phyloP scores from a whole-genome alignment of 2,329 filamentous ascomycete genomes.

The Hypoxylon sp. region DNA sequence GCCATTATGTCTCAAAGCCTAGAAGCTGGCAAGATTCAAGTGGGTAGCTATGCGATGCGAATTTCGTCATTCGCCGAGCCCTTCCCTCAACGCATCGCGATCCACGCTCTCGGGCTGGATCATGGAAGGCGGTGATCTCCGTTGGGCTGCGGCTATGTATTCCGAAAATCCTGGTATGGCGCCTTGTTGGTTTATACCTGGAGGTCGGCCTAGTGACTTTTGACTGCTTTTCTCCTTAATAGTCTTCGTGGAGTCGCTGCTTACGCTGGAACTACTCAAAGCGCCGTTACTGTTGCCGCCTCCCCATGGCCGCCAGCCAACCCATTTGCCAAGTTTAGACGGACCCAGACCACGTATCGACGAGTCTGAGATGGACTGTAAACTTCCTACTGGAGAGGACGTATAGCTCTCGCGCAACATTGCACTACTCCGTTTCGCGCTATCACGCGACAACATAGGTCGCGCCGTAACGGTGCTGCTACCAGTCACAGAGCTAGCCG shows the following conservation, averaged over 20 bases:
- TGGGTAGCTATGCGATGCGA: background rate
- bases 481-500: constrained; percentile 62
- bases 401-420: constrained; percentile 64
- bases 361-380: constrained; percentile 42
- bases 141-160: constrained; percentile 61
- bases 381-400: constrained; percentile 46
- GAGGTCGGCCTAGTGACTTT: constrained; percentile 57
- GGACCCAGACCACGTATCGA: constrained; percentile 43
- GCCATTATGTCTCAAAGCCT: too few relatives aligned
- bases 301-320: constrained; percentile 54
- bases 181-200: constrained; percentile 82
- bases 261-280: constrained; percentile 37
- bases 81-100: constrained; percentile 67
- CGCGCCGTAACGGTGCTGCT: constrained; percentile 67
- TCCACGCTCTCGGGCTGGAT: constrained; percentile 68
- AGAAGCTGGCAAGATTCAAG: too few relatives aligned
- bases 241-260: constrained; percentile 46
- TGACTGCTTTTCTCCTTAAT: constrained; percentile 48
- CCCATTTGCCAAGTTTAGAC: constrained; percentile 53
- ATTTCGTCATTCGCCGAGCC: constrained; percentile 55
- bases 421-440: constrained; percentile 59
- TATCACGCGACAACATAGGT: constrained; percentile 61
- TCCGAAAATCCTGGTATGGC: constrained; percentile 75
- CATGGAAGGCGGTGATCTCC: constrained; percentile 61
- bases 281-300: constrained; percentile 26